phyloP scores from a whole-genome alignment of 1,284 basidiomycete genomes.

The Caloboletus inedulis region DNA sequence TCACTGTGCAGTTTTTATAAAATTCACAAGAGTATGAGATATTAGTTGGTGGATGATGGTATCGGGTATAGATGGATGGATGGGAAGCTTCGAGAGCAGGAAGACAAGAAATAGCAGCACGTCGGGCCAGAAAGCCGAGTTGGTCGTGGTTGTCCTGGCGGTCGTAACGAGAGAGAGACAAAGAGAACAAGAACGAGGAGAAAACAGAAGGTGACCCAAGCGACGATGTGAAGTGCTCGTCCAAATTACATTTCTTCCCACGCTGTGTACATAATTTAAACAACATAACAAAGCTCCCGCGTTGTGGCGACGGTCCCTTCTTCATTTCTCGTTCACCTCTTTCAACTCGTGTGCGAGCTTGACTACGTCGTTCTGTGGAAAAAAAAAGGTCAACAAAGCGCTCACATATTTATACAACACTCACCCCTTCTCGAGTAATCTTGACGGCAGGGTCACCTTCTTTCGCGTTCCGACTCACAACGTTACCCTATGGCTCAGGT shows the following conservation, averaged over 20 bases:
- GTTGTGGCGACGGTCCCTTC: constrained; percentile 5
- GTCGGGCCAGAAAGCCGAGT: constrained; percentile 1
- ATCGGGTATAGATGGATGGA: constrained; percentile 30
- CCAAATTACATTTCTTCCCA: constrained; percentile 26
- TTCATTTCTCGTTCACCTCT: constrained; percentile 29
- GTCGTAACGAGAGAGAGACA: constrained; percentile 26
- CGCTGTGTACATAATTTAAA: constrained; percentile 24
- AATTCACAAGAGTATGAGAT: constrained; percentile 9
- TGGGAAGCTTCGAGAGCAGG: constrained; percentile 11
- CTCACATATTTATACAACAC: constrained; percentile 8
- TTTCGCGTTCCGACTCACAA: constrained; percentile 35
- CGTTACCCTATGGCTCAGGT: constrained; percentile 35
- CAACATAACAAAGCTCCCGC: constrained; percentile 7
- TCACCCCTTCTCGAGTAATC: constrained; percentile 37
- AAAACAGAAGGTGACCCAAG: constrained; percentile 6
- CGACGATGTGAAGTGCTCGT: constrained; percentile 13
- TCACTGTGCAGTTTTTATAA: constrained; percentile 7
- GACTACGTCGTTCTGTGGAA: constrained; percentile 39
- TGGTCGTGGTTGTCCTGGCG: constrained; percentile 21
- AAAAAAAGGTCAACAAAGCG: not conserved
- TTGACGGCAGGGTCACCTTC: constrained; percentile 42
- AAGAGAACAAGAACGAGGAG: constrained; percentile 11
- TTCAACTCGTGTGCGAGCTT: constrained; percentile 42
- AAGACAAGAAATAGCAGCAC: constrained; percentile 6
- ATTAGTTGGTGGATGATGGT: constrained; percentile 23